Percentiles rank a stretch among this genome's conserved stretches.
These are phyloP conservation scores for Craspedostauros australis DNA, from an alignment of 108 stramenopile species.

Conservation along the genomic window DNA sequence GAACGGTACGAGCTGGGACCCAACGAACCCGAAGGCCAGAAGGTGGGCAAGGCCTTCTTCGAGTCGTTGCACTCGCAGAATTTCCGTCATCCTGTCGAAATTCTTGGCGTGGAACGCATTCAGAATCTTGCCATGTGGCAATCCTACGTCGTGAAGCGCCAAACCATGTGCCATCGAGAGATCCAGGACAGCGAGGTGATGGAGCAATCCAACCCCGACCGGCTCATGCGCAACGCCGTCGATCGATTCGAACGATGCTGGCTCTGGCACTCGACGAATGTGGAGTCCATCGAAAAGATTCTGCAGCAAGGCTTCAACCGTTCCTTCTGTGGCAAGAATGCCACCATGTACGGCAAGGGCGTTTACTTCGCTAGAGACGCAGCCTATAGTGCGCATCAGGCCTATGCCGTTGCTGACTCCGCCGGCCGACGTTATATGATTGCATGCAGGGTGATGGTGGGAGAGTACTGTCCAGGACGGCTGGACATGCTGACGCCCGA, in stretches of 20 bases:
- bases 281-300: slow-evolving; percentile 8
- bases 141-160: slow-evolving; percentile 11
- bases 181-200: too few species aligned
- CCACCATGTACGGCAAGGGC: slow-evolving; percentile 17
- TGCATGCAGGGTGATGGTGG: slow-evolving; percentile 10
- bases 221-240: too few species aligned
- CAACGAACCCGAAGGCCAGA: background rate
- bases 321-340: slow-evolving; percentile 24
- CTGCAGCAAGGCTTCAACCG: slow-evolving; percentile 21
- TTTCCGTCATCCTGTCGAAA: too few species aligned
- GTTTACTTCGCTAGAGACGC: slow-evolving; percentile 26
- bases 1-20: background rate
- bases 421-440: background rate
- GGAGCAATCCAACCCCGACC: background rate
- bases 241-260: slow-evolving; percentile 15
- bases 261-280: slow-evolving; percentile 16
- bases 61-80: background rate
- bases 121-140: slow-evolving; percentile 18
- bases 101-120: slow-evolving; percentile 7
- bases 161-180: too few species aligned
- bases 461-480: slow-evolving; percentile 9
- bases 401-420: slow-evolving; percentile 6
- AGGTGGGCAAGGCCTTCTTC: slow-evolving; percentile 1
- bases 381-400: background rate
- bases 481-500: slow-evolving; percentile 6